Evolutionary conservation across 2,329 filamentous ascomycete species (phyloP).

Genomic region (Thelonectria rubi): DNA sequence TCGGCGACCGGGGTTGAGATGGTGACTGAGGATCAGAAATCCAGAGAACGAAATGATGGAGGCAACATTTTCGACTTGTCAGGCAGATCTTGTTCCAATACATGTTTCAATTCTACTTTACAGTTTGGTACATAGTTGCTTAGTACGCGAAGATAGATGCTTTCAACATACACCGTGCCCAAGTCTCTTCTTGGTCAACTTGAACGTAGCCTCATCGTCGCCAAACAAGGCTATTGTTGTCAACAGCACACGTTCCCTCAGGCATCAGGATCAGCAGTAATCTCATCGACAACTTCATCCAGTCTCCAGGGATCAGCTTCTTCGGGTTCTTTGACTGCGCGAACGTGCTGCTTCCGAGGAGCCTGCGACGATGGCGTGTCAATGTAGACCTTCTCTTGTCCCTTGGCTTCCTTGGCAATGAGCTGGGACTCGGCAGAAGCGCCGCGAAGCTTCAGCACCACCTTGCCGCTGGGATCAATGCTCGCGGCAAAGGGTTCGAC

Average conservation of each 20-base stretch:
- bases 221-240: constrained; percentile 50
- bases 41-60: not conserved
- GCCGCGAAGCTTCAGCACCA: constrained; percentile 56
- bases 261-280: constrained; percentile 34
- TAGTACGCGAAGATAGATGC: constrained; percentile 32
- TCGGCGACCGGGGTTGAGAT: not conserved
- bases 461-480: constrained; percentile 60
- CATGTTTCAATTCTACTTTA: constrained; percentile 46
- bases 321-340: no score
- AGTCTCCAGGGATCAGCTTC: constrained; percentile 34
- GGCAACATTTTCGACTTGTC: constrained; percentile 25
- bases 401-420: constrained; percentile 58
- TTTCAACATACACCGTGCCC: constrained; percentile 38
- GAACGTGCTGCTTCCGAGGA: not conserved
- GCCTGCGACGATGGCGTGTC: constrained; percentile 31
- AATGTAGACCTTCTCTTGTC: constrained; percentile 47
- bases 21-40: no score
- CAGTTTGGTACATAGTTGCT: constrained; percentile 43
- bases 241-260: constrained; percentile 65
- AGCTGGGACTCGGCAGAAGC: constrained; percentile 50
- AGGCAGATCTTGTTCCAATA: constrained; percentile 31
- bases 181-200: constrained; percentile 13
- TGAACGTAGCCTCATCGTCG: constrained; percentile 29
- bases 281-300: constrained; percentile 42
- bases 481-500: constrained; percentile 55